Evolutionary conservation across 768 basidiomycete genomes (phyloP).

Genomic region (Auricularia sp.): DNA sequence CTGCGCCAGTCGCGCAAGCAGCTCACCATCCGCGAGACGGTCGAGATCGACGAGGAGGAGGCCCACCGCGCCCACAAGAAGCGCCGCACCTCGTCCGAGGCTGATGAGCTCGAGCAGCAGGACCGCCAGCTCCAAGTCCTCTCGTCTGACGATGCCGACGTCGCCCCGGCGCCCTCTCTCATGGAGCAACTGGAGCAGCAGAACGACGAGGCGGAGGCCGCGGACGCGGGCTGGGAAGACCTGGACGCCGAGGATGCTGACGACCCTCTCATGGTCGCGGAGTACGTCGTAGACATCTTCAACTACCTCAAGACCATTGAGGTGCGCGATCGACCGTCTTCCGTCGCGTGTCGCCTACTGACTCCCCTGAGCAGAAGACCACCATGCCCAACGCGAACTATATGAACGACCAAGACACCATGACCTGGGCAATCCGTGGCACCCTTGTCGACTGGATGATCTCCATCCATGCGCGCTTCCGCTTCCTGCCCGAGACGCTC

Average conservation of each 20-base stretch:
- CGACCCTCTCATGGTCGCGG: constrained; percentile 94
- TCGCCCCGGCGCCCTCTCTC: background rate
- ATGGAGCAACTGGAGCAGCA: constrained; percentile 29
- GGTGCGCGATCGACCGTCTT: constrained; percentile 32
- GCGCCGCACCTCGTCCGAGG: constrained; percentile 60
- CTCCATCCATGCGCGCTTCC: constrained; percentile 81
- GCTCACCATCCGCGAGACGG: constrained; percentile 16
- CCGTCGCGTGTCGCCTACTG: constrained; percentile 9
- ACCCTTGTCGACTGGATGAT: constrained; percentile 90
- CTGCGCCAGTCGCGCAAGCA: constrained; percentile 2
- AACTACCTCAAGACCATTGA: constrained; percentile 79
- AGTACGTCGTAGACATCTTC: constrained; percentile 92
- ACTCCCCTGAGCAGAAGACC: constrained; percentile 34
- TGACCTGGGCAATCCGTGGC: constrained; percentile 83
- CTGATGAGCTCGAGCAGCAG: constrained; percentile 22
- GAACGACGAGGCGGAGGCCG: constrained; percentile 32
- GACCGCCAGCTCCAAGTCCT: background rate
- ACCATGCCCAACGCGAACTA: constrained; percentile 80
- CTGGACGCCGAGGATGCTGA: constrained; percentile 85
- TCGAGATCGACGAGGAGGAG: constrained; percentile 42
- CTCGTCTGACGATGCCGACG: background rate
- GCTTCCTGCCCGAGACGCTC: constrained; percentile 79
- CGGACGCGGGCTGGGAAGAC: constrained; percentile 62
- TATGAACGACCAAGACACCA: constrained; percentile 72
- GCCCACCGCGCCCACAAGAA: constrained; percentile 57